Evolutionary conservation across 306 rosid genomes (phyloP), one percentile per base, ranked within the genome.

Genomic region (Ormosia emarginata): DNA sequence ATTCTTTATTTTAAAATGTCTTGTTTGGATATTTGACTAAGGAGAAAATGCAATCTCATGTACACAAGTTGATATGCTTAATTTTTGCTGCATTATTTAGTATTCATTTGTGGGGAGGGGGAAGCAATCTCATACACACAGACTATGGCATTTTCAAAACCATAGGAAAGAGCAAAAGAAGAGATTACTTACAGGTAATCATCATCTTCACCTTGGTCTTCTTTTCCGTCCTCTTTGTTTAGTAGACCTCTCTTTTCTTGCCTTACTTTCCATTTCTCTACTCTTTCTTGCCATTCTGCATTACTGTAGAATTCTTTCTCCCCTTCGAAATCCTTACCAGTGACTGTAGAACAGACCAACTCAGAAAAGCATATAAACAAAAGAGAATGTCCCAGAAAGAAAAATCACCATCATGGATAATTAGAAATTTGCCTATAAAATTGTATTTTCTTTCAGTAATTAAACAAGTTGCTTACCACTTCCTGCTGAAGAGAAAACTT

Each of bases 221-320:
- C 89, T 71, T 88, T 89, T 53, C 84, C 89, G 3, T 91, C 97
- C 5, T 93, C 92, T 84, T 93, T 95, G 91, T 39, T 86, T 41
- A 89, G 80, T 24, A 95, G 67, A 71, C 97, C 98, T 91, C 84
- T 93, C 91, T 90, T 95, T 81, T 92, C 94, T 87, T 95, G 98
- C 85, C 91, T 91, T n/a, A 90, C 88, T 91, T 93, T 95, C 99
- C 98, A 95, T 67, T 93, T 95, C 84, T 95, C 99, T n/a, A 93
- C 95, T 87, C 98, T 92, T 58, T 95, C 97, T 81, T 95, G 89
- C 99, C 99, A 95, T 81, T 95, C 98, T 52, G 77, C 96, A 79
- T 86, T 92, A 15, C 88, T 84, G 68, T 85, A 81, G 33, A 52
- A 86, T 37, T 95, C 98, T 83, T 80, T 93, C n/a, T 93, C 99